These are phyloP conservation scores for Fusarium austroafricanum DNA, from an alignment of 2,329 filamentous ascomycete genomes.

Conservation along the genomic window DNA sequence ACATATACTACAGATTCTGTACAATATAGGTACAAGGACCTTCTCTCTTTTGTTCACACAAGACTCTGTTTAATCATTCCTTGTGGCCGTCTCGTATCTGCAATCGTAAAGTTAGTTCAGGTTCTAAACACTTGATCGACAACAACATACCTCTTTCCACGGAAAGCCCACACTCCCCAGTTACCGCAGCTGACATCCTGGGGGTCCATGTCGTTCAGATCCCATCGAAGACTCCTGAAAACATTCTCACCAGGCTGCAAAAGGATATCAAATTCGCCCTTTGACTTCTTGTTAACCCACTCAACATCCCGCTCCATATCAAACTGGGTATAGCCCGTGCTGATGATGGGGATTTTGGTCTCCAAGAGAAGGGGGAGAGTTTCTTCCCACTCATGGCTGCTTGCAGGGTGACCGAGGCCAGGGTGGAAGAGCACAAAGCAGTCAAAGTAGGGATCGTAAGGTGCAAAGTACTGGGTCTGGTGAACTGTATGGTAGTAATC, in stretches of 20 bases:
- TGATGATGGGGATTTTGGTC: slow-evolving; percentile 94
- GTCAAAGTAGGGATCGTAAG: slow-evolving; percentile 98
- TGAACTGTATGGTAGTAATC: slow-evolving; percentile 99
- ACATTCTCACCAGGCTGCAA: slow-evolving; percentile 93
- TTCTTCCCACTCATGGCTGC: slow-evolving; percentile 92
- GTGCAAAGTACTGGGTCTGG: slow-evolving; percentile 87
- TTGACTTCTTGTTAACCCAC: slow-evolving; percentile 87
- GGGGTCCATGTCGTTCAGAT: slow-evolving; percentile 94
- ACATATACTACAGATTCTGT: slow-evolving; percentile 41
- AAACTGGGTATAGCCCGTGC: slow-evolving; percentile 94
- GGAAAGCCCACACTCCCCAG: slow-evolving; percentile 97
- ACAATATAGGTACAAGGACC: slow-evolving; percentile 34
- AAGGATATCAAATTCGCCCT: slow-evolving; percentile 91
- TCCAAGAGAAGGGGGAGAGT: slow-evolving; percentile 90
- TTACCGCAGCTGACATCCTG: slow-evolving; percentile 96
- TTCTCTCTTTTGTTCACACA: slow-evolving; percentile 1
- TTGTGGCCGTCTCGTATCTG: slow-evolving; percentile 73
- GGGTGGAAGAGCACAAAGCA: slow-evolving; percentile 98
- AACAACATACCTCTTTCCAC: slow-evolving; percentile 85
- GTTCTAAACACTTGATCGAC: slow-evolving; percentile 41
- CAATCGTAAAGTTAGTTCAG: slow-evolving; percentile 5
- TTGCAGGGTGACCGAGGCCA: slow-evolving; percentile 92
- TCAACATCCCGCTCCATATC: slow-evolving; percentile 94
- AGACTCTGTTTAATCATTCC: slow-evolving; percentile 52
- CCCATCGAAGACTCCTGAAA: slow-evolving; percentile 95